A percentile compares a stretch with the other conserved stretches of the same genome.
phyloP scores from a whole-genome alignment of 352 stramenopile genomes.

The Thalassiosira ordinaria region DNA sequence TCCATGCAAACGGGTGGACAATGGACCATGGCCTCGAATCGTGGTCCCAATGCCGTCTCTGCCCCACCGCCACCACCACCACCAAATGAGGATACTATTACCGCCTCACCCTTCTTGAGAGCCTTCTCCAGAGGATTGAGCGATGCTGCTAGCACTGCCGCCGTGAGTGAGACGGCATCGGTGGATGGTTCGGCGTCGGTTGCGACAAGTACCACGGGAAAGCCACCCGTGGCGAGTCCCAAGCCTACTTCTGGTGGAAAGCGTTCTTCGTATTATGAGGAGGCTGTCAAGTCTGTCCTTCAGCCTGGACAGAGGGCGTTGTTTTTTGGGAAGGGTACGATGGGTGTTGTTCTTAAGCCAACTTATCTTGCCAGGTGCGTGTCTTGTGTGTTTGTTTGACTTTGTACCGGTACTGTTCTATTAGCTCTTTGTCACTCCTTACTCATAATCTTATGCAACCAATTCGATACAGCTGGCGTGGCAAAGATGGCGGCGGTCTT shows the following conservation, averaged over 20 bases:
- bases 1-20: slow-evolving; percentile 71
- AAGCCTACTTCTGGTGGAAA: slow-evolving; percentile 49
- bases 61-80: too few species aligned
- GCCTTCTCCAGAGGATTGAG: background rate
- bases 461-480: slow-evolving; percentile 45
- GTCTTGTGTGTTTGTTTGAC: too few species aligned
- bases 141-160: slow-evolving; percentile 2
- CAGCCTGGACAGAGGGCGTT: slow-evolving; percentile 73
- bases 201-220: slow-evolving; percentile 45
- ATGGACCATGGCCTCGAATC: slow-evolving; percentile 85
- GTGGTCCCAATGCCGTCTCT: slow-evolving; percentile 68
- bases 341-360: slow-evolving; percentile 81
- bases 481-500: slow-evolving; percentile 43
- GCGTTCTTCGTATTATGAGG: slow-evolving; percentile 54
- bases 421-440: too few species aligned
- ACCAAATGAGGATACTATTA: too few species aligned
- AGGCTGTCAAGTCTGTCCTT: slow-evolving; percentile 53
- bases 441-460: too few species aligned
- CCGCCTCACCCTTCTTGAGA: too few species aligned
- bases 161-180: slow-evolving; percentile 6
- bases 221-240: slow-evolving; percentile 44
- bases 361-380: slow-evolving; percentile 71
- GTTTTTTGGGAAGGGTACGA: slow-evolving; percentile 75
- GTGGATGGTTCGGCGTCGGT: slow-evolving; percentile 21
- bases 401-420: too few species aligned